Evolutionary conservation across 768 basidiomycete species (phyloP).

Genomic region (Mycena crocata): DNA sequence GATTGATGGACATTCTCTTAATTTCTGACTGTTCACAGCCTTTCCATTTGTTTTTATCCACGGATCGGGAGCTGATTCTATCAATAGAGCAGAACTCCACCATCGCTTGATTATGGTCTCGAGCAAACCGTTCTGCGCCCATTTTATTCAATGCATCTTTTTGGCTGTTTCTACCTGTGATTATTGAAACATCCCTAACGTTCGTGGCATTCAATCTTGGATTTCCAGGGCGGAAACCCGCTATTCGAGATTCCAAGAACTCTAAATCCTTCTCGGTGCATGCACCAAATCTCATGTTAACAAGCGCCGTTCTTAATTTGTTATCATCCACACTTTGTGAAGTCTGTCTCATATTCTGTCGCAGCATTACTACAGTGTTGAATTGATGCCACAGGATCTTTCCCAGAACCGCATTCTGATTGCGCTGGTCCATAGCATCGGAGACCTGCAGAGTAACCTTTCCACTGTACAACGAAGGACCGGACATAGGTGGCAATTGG

Average conservation of each 20-base stretch:
- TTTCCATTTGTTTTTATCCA: not conserved
- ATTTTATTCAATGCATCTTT: not conserved
- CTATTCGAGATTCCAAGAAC: not conserved
- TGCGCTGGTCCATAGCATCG: conserved; percentile 5
- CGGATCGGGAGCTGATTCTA: not conserved
- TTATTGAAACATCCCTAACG: not conserved
- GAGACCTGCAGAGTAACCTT: not conserved
- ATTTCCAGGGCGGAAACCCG: not conserved
- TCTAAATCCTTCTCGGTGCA: not conserved
- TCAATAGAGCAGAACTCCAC: not conserved
- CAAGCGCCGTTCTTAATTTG: not conserved
- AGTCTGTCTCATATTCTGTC: conserved; percentile 49
- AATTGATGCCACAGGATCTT: conserved; percentile 47
- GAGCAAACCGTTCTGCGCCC: not conserved
- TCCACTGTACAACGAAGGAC: conserved; percentile 26
- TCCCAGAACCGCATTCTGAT: conserved; percentile 36
- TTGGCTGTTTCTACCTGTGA: not conserved
- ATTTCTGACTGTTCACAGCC: not conserved
- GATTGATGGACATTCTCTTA: too few relatives aligned
- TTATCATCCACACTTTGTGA: not conserved
- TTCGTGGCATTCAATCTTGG: not conserved
- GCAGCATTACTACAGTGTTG: conserved; percentile 29
- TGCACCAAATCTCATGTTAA: not conserved
- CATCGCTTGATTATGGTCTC: not conserved
- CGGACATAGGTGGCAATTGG: conserved; percentile 47